Conservation (phyloP, 1,284 basidiomycete genomes). For the Volvariella volvacea region DNA sequence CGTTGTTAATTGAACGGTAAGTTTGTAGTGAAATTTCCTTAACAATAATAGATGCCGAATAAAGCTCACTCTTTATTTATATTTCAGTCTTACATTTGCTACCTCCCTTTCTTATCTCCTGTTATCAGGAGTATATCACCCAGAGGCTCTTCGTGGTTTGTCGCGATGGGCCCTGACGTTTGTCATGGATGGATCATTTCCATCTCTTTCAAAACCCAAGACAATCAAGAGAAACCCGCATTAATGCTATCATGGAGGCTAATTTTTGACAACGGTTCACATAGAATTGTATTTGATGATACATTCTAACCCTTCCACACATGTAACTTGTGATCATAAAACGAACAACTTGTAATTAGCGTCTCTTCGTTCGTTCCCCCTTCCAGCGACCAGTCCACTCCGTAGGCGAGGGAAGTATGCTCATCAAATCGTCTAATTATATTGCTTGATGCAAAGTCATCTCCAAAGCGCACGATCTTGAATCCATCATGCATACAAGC, state of each 20-base stretch:
- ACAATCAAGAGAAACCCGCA: too few species aligned
- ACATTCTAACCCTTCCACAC: slow-evolving; percentile 51
- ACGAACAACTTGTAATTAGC: slow-evolving; percentile 86
- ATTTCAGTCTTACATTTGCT: slow-evolving; percentile 40
- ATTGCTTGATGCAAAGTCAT: slow-evolving; percentile 18
- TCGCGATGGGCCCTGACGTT: slow-evolving; percentile 65
- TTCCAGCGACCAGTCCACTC: slow-evolving; percentile 85
- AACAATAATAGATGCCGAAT: slow-evolving; percentile 3
- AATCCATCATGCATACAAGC: slow-evolving; percentile 98
- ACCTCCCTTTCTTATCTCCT: slow-evolving; percentile 59
- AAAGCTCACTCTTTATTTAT: too few species aligned
- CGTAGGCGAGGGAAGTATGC: slow-evolving; percentile 89
- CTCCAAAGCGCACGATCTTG: slow-evolving; percentile 64
- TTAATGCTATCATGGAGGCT: too few species aligned
- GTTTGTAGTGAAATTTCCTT: slow-evolving; percentile 5
- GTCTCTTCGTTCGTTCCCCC: slow-evolving; percentile 28
- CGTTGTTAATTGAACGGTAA: slow-evolving; percentile 48
- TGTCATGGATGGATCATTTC: slow-evolving; percentile 51
- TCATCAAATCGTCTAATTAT: slow-evolving; percentile 63
- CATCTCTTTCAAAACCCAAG: slow-evolving; percentile 42
- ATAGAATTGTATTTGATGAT: too few species aligned
- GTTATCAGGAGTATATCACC: slow-evolving; percentile 53
- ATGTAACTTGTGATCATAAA: slow-evolving; percentile 88
- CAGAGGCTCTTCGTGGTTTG: slow-evolving; percentile 60
- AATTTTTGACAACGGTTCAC: too few species aligned